These are phyloP conservation scores for Parathielavia appendiculata DNA, from an alignment of 495 filamentous ascomycete species.

Conservation along the genomic window DNA sequence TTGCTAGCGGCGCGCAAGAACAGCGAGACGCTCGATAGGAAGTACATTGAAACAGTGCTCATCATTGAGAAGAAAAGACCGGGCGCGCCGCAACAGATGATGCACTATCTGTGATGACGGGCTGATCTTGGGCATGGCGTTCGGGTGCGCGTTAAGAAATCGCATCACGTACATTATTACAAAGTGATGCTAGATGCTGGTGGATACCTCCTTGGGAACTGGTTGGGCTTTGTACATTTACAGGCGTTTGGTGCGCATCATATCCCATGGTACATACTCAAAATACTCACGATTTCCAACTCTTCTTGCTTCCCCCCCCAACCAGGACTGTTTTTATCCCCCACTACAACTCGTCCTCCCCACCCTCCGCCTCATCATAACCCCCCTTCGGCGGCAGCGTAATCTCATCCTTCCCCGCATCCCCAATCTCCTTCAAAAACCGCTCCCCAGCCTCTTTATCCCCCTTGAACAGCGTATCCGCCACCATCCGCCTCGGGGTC, in stretches of 20 bases:
- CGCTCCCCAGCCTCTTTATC: constrained; percentile 50
- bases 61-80: constrained; percentile 33
- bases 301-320: neutral
- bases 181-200: too few relatives aligned
- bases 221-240: neutral
- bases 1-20: constrained; percentile 31
- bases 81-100: constrained; percentile 23
- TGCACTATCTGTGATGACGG: constrained; percentile 24
- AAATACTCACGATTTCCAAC: neutral
- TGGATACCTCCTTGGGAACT: neutral
- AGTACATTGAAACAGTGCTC: constrained; percentile 30
- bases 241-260: neutral
- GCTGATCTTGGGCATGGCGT: neutral
- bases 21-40: constrained; percentile 26
- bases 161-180: neutral
- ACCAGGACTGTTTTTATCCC: neutral
- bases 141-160: neutral
- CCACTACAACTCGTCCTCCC: constrained; percentile 6
- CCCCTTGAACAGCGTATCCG: constrained; percentile 54
- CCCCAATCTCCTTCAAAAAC: constrained; percentile 52
- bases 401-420: constrained; percentile 46
- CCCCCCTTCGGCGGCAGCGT: constrained; percentile 20
- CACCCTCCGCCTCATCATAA: neutral
- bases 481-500: constrained; percentile 56
- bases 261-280: neutral